Percentiles rank a stretch among this genome's conserved stretches.
These are phyloP conservation scores for Castanospermum australe DNA, from an alignment of 306 rosid species.

Conservation along the genomic window DNA sequence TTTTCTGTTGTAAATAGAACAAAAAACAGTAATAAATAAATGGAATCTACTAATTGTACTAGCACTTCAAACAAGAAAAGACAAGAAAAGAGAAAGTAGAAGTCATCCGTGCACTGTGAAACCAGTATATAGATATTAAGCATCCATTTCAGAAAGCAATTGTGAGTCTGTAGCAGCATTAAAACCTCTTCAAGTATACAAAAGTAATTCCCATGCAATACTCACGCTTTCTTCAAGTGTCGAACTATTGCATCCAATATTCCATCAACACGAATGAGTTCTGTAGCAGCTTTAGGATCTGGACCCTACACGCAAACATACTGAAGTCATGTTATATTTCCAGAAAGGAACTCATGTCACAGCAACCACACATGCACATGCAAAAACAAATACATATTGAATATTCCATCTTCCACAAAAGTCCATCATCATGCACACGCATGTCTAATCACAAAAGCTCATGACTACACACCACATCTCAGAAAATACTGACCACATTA, in stretches of 20 bases:
- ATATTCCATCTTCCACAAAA: slow-evolving; percentile 11
- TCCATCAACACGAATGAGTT: slow-evolving; percentile 82
- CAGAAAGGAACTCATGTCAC: not conserved
- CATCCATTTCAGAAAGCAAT: slow-evolving; percentile 6
- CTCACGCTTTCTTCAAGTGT: slow-evolving; percentile 91
- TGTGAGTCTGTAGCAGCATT: not conserved
- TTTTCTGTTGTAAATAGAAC: not conserved
- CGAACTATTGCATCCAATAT: slow-evolving; percentile 76
- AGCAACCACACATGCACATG: not conserved
- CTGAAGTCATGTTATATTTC: slow-evolving; percentile 26
- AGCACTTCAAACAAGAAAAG: not conserved
- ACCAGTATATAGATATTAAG: slow-evolving; percentile 11
- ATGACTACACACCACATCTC: slow-evolving; percentile 1
- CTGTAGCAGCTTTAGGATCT: slow-evolving; percentile 79
- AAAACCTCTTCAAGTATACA: slow-evolving; percentile 7
- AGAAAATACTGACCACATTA: slow-evolving; percentile 9
- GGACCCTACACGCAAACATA: slow-evolving; percentile 71
- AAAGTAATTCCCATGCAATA: slow-evolving; percentile 12
- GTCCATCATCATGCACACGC: not conserved
- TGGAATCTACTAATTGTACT: not conserved
- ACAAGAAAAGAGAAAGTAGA: not conserved
- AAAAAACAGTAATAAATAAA: slow-evolving; percentile 1
- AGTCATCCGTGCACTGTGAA: slow-evolving; percentile 12
- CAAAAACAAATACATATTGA: slow-evolving; percentile 15
- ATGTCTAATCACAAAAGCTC: not conserved